Evolutionary conservation across 2,329 filamentous ascomycete species (phyloP).

Genomic region (Aspergillus intermedius): DNA sequence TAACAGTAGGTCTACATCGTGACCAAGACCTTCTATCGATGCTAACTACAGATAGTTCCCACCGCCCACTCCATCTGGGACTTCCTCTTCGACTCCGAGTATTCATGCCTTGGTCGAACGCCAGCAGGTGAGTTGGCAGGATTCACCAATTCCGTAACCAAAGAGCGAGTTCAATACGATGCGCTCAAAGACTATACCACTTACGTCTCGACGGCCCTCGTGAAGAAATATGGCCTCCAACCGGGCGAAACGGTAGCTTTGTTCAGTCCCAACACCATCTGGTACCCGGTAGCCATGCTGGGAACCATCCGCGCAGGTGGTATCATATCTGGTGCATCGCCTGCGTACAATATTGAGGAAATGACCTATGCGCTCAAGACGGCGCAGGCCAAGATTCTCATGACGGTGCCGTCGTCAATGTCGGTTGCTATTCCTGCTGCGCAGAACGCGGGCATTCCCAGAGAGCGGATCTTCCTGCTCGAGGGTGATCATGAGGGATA

Average conservation of each 20-base stretch:
- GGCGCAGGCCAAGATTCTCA: conserved; percentile 51
- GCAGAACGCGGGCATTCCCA: conserved; percentile 47
- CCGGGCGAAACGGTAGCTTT: conserved; percentile 53
- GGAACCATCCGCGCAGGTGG: conserved; percentile 47
- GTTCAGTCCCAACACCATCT: conserved; percentile 60
- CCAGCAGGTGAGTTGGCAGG: conserved; percentile 38
- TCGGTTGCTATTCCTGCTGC: conserved; percentile 51
- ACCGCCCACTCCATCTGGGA: conserved; percentile 46
- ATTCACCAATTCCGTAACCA: conserved; percentile 50
- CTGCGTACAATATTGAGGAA: conserved; percentile 61
- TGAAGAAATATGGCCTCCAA: conserved; percentile 49
- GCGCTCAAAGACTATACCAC: conserved; percentile 53
- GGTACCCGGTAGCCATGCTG: conserved; percentile 60
- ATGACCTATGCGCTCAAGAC: conserved; percentile 60
- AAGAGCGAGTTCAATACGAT: conserved; percentile 53
- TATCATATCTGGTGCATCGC: conserved; percentile 56
- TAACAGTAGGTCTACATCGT: neutral
- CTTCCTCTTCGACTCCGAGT: conserved; percentile 52
- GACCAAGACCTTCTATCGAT: neutral
- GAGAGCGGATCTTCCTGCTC: conserved; percentile 50
- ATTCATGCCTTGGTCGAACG: conserved; percentile 43
- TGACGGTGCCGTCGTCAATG: conserved; percentile 52
- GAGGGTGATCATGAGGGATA: conserved; percentile 49
- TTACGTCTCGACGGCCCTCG: conserved; percentile 55
- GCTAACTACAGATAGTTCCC: conserved; percentile 5